Evolutionary conservation across 2,329 filamentous ascomycete species (phyloP), one percentile per base, ranked within the genome.

Genomic region (Purpureocillium lavendulum): DNA sequence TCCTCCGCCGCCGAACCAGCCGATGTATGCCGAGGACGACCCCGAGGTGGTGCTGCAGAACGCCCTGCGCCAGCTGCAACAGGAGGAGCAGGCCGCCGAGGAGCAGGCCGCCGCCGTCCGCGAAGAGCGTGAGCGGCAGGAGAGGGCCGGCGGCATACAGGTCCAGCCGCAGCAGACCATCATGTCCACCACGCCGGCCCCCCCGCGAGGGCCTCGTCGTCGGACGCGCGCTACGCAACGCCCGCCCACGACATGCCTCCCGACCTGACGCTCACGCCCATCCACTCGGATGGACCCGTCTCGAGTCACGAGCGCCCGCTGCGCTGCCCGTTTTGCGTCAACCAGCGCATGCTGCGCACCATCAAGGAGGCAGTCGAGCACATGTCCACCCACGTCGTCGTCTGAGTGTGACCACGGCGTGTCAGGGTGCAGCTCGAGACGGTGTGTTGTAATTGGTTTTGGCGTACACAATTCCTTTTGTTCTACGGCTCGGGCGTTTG

Each of bases 321-420:
- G 21, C 65, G 75, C 14, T 80, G 75, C 46, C 75, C 75, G 1
- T 80, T 77, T 47, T 80, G 75, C 45, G 67, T 80, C 29, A 80
- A 79, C 47, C 71, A 76, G 48, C 66, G 75, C 6, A 76, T 79
- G 73, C 62, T 80, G 38, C 64, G 74, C 14, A 73, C 67, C 1
- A 74, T 79, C 34, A 78, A 75, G 55, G 75, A 80, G 52, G 73
- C 75, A 4, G 74, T 80, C 3, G 75, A 80, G 53, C 75, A 80
- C 50, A 63, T 80, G 65, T 75, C 74, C 10, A 77, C 73, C 2
- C 75, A 80, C 44, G 75, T 80, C 4, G 68, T 78, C 12, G 72
- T 79, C 14, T 73, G 54, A 53, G 16, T 8, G 29, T 12, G n/a
- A n/a, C n/a, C n/a, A n/a, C n/a, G n/a, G n/a, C n/a, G n/a, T n/a